Percentiles rank a stretch among this genome's conserved stretches.
Conservation (phyloP, 306 rosid species). For the Fragaria ananassa region DNA sequence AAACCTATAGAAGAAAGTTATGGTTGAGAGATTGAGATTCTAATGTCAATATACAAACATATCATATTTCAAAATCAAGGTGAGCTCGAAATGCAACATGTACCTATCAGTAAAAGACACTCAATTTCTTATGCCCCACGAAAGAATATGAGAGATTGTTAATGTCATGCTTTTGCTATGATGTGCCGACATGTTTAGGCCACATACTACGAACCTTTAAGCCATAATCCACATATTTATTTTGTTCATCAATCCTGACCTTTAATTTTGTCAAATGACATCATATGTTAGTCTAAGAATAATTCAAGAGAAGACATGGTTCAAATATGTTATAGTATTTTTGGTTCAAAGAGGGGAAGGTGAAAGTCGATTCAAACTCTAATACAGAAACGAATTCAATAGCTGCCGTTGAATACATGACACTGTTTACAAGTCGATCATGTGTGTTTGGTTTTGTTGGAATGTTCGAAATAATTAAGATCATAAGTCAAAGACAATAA, state of each 20-base stretch:
- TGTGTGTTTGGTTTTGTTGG: neutral
- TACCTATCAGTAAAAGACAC: neutral
- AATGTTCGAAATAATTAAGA: neutral
- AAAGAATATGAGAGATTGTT: neutral
- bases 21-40: neutral
- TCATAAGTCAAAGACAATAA: neutral
- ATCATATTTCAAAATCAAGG: neutral
- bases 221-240: neutral
- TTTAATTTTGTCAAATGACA: neutral
- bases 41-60: neutral
- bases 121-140: neutral
- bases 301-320: neutral
- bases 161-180: neutral
- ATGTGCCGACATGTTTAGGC: no score
- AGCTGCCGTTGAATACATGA: neutral
- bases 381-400: neutral
- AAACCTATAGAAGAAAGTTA: neutral
- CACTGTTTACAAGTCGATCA: neutral
- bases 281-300: neutral
- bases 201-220: neutral
- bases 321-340: neutral
- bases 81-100: neutral
- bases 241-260: neutral
- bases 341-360: neutral
- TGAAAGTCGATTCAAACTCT: neutral